Evolutionary conservation across 768 basidiomycete genomes (phyloP).

Genomic region (Lactifluus rugatus): DNA sequence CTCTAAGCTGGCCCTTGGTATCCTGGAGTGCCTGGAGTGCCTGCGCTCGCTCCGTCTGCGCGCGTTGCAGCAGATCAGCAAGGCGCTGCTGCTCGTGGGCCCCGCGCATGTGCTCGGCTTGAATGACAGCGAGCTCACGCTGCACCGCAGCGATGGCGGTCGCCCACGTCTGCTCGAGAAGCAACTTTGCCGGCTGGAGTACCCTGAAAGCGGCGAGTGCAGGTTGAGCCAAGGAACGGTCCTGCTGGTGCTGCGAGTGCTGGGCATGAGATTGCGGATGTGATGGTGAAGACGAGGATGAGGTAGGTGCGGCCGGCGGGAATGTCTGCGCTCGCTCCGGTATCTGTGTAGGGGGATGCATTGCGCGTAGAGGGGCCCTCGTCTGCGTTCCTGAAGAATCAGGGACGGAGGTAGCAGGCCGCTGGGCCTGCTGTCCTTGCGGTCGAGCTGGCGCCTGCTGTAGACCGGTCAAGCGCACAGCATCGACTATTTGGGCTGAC

Average conservation of each 20-base stretch:
- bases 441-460: background rate
- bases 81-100: conserved; percentile 1
- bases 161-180: conserved; percentile 16
- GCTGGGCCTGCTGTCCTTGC: background rate
- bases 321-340: background rate
- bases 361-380: background rate
- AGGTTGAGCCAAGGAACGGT: background rate
- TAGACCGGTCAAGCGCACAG: background rate
- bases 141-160: conserved; percentile 7
- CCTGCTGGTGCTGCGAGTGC: background rate
- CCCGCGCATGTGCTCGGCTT: background rate
- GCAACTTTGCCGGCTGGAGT: conserved; percentile 13
- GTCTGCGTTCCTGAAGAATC: conserved; percentile 1
- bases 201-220: conserved; percentile 7
- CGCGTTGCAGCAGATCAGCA: background rate
- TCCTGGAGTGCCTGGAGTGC: background rate
- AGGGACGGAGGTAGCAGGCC: background rate
- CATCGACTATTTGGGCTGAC: background rate
- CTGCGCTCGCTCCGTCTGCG: conserved; percentile 1
- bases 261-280: background rate
- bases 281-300: background rate
- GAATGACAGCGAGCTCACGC: background rate
- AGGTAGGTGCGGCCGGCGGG: background rate
- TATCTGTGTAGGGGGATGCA: background rate
- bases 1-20: background rate